Evolutionary conservation across 2,329 filamentous ascomycete genomes (phyloP).

Genomic region (Nemania sp.): DNA sequence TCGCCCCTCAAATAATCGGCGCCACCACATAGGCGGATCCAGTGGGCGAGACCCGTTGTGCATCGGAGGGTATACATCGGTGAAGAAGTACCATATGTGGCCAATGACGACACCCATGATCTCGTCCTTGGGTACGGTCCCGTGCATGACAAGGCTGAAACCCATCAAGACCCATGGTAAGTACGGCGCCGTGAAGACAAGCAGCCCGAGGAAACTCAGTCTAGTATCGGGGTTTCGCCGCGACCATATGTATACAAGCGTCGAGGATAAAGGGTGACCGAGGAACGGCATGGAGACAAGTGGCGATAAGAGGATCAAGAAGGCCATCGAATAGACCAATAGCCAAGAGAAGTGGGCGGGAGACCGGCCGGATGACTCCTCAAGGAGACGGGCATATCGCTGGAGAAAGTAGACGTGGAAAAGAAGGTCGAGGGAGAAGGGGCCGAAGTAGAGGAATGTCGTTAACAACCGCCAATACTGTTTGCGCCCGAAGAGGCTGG

Average conservation of each 20-base stretch:
- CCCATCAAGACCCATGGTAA: slow-evolving; percentile 95
- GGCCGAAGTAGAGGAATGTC: slow-evolving; percentile 97
- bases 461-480: slow-evolving; percentile 98
- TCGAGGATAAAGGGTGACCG: slow-evolving; percentile 91
- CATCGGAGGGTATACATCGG: slow-evolving; percentile 92
- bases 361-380: slow-evolving; percentile 92
- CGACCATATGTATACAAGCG: slow-evolving; percentile 97
- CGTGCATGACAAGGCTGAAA: slow-evolving; percentile 92
- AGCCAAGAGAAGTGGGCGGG: slow-evolving; percentile 97
- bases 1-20: slow-evolving; percentile 80
- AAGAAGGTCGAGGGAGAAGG: slow-evolving; percentile 90
- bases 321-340: slow-evolving; percentile 83
- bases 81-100: slow-evolving; percentile 98
- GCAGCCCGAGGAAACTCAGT: slow-evolving; percentile 86
- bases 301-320: slow-evolving; percentile 84
- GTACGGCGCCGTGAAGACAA: slow-evolving; percentile 94
- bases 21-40: slow-evolving; percentile 92
- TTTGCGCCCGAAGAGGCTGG: slow-evolving; percentile 28
- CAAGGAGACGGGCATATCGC: slow-evolving; percentile 92
- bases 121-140: slow-evolving; percentile 91
- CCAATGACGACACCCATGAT: slow-evolving; percentile 95
- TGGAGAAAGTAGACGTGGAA: slow-evolving; percentile 99
- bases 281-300: slow-evolving; percentile 93
- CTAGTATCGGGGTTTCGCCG: slow-evolving; percentile 92
- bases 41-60: slow-evolving; percentile 87